Conservation (phyloP, 2,329 filamentous ascomycete species). For the Beauveria pseudobassiana region DNA sequence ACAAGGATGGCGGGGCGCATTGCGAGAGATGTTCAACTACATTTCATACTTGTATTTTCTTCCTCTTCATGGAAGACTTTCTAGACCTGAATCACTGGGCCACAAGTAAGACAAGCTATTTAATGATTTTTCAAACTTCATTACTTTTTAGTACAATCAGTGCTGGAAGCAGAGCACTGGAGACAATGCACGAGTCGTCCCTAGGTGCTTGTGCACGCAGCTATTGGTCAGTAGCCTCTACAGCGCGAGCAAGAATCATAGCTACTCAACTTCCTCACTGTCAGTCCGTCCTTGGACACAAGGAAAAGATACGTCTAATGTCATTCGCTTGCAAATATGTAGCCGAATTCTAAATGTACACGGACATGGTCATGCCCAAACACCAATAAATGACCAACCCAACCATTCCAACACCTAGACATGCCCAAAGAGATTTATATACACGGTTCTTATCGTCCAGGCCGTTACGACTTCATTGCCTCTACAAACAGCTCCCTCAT, state of each 20-base stretch:
- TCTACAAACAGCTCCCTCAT: slow-evolving; percentile 76
- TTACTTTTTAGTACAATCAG: no score
- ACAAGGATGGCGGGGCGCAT: background rate
- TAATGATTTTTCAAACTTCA: no score
- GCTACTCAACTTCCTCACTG: background rate
- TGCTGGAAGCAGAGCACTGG: no score
- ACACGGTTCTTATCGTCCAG: background rate
- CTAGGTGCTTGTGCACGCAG: no score
- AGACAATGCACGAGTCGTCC: no score
- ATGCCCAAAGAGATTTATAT: background rate
- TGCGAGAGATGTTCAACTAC: background rate
- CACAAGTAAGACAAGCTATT: no score
- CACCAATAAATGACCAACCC: background rate
- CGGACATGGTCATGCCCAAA: background rate
- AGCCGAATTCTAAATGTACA: background rate
- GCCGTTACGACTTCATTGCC: slow-evolving; percentile 44
- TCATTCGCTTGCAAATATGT: background rate
- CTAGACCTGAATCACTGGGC: no score
- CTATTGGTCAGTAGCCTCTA: background rate
- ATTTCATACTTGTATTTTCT: no score
- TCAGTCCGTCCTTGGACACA: background rate
- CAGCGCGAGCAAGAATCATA: background rate
- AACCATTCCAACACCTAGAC: background rate
- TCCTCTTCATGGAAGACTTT: background rate
- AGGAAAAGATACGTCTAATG: background rate